Base-by-base conservation (phyloP, 2,329 filamentous ascomycete species). In the Mariannaea sp. region DNA sequence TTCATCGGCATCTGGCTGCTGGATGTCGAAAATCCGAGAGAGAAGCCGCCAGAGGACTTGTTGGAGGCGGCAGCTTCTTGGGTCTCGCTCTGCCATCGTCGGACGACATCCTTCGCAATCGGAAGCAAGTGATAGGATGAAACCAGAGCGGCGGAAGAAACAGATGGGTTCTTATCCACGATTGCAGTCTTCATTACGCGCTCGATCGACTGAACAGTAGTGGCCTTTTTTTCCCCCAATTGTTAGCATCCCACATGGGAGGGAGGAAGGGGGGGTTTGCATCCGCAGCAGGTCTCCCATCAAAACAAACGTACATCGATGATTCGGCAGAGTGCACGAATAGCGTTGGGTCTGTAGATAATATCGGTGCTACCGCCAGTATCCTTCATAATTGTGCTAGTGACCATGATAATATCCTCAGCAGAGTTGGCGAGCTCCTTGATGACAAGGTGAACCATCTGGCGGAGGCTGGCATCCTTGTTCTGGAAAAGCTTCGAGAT, bases 401-500 rank as follows among this genome's bases (percentile, higher is more conserved):
- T 99, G 58, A 97, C 94, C 94, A 99, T 97, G 73, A 99, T 99
- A 61, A 97, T 95, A 81, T 99, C 94, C 78, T 97, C 92, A 54
- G 94, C 94, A 19, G 92, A 96, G 73, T 87, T 86, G 64, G 93
- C 91, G 68, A 99, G 82, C 82, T 99, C 94, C 84, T 97, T 99
- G 79, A 97, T 90, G 71, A 97, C 87, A 63, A 97, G 82, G 78
- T 97, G 96, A 45, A 99, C 93, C 92, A 97, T 97, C 80, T 99
- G 94, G 69, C 94, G 91, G 71, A 99, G 82, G 67, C 91, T 93
- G 68, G 92, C 89, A 87, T 99, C 94, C 77, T 97, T 97, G 78
- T 97, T 97, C 81, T 97, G 93, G 83, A 99, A 99, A 56, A 97
- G 84, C 82, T 97, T 97, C 58, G 93, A 97, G 75, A 96, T 97